A percentile compares a stretch with the other conserved stretches of the same genome.
phyloP scores from a whole-genome alignment of 257 asterid species.

The Ocimum tenuiflorum region DNA sequence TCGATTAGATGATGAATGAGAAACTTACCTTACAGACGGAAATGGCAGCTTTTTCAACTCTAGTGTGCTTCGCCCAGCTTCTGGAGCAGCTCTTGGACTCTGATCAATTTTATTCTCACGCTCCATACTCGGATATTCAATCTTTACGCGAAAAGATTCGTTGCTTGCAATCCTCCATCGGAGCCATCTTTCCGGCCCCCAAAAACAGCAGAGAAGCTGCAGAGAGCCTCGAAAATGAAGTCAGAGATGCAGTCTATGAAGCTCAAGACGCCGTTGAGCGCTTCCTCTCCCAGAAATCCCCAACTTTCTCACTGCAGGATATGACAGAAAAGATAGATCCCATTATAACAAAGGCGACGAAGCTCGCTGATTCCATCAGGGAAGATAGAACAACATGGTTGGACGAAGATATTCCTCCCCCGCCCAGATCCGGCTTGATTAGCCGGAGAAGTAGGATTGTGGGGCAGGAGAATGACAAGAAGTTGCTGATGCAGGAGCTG shows the following conservation, averaged over 20 bases:
- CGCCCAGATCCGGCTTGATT: background rate
- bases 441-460: background rate
- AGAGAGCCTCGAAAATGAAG: background rate
- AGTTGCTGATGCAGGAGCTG: background rate
- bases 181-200: constrained; percentile 6
- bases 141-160: constrained; percentile 4
- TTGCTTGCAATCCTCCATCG: constrained; percentile 17
- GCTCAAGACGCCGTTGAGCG: constrained; percentile 24
- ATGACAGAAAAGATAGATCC: background rate
- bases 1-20: too few relatives aligned
- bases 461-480: constrained; percentile 6
- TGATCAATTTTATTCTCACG: background rate
- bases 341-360: background rate
- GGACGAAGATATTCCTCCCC: background rate
- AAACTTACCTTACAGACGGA: too few relatives aligned
- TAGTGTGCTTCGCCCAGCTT: constrained; percentile 25
- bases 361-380: background rate
- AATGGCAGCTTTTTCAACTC: constrained; percentile 33
- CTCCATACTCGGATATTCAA: background rate
- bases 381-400: background rate
- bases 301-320: background rate
- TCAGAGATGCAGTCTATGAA: constrained; percentile 23
- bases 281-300: constrained; percentile 8
- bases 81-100: constrained; percentile 11
- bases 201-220: background rate